Evolutionary conservation across 2,329 filamentous ascomycete genomes (phyloP), one percentile per base, ranked within the genome.

Genomic region (Exserohilum rostratum): DNA sequence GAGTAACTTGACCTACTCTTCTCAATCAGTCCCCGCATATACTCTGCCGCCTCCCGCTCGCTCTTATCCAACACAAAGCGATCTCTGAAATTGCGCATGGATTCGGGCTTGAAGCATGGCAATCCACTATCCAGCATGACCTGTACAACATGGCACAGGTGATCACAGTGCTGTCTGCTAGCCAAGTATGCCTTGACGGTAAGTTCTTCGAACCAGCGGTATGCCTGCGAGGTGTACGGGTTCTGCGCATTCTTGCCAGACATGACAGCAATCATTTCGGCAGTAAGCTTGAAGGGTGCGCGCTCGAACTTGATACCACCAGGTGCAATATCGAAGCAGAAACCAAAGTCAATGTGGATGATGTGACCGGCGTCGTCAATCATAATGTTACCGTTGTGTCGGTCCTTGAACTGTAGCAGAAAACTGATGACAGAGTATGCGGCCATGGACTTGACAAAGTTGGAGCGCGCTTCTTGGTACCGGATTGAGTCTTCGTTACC

Each of bases 191-290:
- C 89, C 79, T 99, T 99, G 73, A 99, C 85, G 69, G 91, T 96
- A 34, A 99, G 84, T 73, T 97, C 93, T 77, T 99, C 95, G 68
- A 99, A 99, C 85, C 91, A 95, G 62, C 88, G 88, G 81, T 96
- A 99, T 12, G 91, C 83, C 76, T 98, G 93, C 47, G 93, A 90
- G 37, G 89, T 87, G 10, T 60, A 60, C 7, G 57, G 55, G 3
- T 87, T 89, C 50, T 74, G 68, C 2, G 50, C 27, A 15, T 52
- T 58, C 11, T 57, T 53, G 44, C 93, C 93, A 48, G 95, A 93
- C 93, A 99, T 98, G 66, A 99, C 95, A n/a, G 93, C 91, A 55
- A 99, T 85, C 96, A 99, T 99, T 75, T 99, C 95, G 6, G 87
- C 85, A 0, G 95, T 99, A 50, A 99, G 86, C 79, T 99, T 99